Base-by-base conservation (phyloP, 2,329 filamentous ascomycete species). In the Apiospora sp. region DNA sequence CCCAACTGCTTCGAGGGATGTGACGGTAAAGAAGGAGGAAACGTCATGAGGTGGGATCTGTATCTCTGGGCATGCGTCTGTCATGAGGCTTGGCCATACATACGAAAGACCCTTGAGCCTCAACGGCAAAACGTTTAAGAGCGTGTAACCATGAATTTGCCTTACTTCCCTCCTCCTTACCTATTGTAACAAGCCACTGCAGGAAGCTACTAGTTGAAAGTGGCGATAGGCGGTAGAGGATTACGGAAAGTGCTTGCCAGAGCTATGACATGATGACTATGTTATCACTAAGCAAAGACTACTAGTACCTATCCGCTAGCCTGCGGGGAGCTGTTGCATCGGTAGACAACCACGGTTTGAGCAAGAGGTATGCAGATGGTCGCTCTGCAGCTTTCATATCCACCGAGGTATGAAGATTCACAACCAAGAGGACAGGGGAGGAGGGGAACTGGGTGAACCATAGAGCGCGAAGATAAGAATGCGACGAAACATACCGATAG, bases 41-140 rank as follows among this genome's bases (percentile, higher is more conserved):
- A 61, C 54, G 54, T 61, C 54, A 61, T 22, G 30, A 7, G 1
- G 54, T 37, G 54, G 54, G 30, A 61, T 61, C 54, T 37, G 30
- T 22, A 61, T 61, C 54, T 61, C 54, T 61, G 54, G 54, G 30
- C 54, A 37, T 22, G 54, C 51, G 14, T 10, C 54, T 61, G 54
- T 61, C 54, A 61, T 7, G 19, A 61, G 16, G 30, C 54, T 61
- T 61, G 54, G 54, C 54, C 14, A 5, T 22, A 37, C 14, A 5
- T 22, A 37, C 0, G 14, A 19, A 6, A 58, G 51, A 58, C 8
- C 14, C 16, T 34, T 19, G 30, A 10, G 8, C 54, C 49, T 61
- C 7, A 37, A 34, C 14, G 27, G 2, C 4, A n/a, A 22, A 22
- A 16, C 13, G 3, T 34, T 1, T 8, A 34, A 30, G 5, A 13